Evolutionary conservation across 2,329 filamentous ascomycete species (phyloP), one percentile per base, ranked within the genome.

Genomic region (Myotisia sp.): DNA sequence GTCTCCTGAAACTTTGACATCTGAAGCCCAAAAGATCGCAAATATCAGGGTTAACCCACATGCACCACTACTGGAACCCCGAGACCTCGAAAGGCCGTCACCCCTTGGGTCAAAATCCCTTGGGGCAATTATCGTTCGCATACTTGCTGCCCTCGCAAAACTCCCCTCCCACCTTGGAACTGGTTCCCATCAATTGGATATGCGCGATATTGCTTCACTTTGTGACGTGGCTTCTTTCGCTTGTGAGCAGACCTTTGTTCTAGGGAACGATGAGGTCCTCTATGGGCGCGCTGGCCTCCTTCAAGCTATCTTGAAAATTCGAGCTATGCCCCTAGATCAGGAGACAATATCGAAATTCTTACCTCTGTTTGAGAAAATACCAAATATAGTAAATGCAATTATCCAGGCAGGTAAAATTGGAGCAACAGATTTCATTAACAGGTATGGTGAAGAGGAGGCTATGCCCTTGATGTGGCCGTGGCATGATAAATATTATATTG

Each of bases 381-480:
- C 54, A 2, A 37, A 43, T 2, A 38, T 60, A 10, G 37, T 59
- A 17, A 42, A 51, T 26, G 42, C 42, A 1, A 56, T 61, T 3
- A 37, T 62, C 8, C 43, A 49, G 5, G 45, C 51, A 3, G 58
- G 58, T 4, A 48, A 41, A 21, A 41, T 53, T 22, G 55, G 55
- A 2, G 41, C 49, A 1, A 41, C 39, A n/a, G 42, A 50, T 12
- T 59, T 50, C 29, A 36, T 42, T 3, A 37, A 50, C n/a, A 43
- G 46, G 13, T 35, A 58, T 35, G 54, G 53, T 23, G 38, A 47
- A 3, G 29, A 48, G 21, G 43, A 49, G 21, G 47, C 52, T 5
- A 43, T 60, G 33, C 56, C 56, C 7, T 38, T 62, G 34, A 61
- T 61, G 57, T 62, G 58, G 49, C 42, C 47, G 9, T 61, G 55